Conservation (phyloP, 768 basidiomycete species). For the Sporobolomyces phaffii region DNA sequence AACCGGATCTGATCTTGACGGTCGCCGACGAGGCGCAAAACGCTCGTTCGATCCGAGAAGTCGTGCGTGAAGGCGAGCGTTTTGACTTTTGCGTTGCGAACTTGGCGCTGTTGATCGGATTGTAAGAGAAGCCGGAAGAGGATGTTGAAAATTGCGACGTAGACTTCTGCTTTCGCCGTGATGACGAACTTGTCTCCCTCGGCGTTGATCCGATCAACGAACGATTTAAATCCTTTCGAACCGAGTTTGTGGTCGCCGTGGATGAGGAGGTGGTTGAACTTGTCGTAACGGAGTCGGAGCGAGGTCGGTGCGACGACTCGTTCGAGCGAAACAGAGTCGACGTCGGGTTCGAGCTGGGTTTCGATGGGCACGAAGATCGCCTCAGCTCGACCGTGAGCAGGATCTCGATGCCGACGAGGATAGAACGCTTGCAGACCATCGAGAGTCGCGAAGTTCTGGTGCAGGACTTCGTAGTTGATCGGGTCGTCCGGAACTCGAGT, state of each 20-base stretch:
- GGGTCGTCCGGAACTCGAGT: conserved; percentile 69
- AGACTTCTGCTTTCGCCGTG: conserved; percentile 73
- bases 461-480: conserved; percentile 76
- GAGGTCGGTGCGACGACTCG: conserved; percentile 84
- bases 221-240: conserved; percentile 28
- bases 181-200: conserved; percentile 81
- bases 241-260: conserved; percentile 8
- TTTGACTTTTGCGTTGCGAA: conserved; percentile 69
- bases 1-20: conserved; percentile 66
- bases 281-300: conserved; percentile 80
- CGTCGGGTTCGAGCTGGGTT: conserved; percentile 63
- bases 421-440: conserved; percentile 83
- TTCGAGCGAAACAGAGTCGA: conserved; percentile 75
- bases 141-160: conserved; percentile 75
- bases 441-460: conserved; percentile 72
- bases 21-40: conserved; percentile 42
- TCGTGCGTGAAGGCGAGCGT: conserved; percentile 80
- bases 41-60: conserved; percentile 60
- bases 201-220: conserved; percentile 64
- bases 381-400: background rate
- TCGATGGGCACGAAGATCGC: conserved; percentile 69
- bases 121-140: conserved; percentile 83
- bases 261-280: conserved; percentile 78
- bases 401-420: conserved; percentile 49
- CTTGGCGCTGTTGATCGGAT: conserved; percentile 76